Percentiles rank a stretch among this genome's conserved stretches.
Conservation (phyloP, 306 rosid genomes). For the Sicyos baderoa region DNA sequence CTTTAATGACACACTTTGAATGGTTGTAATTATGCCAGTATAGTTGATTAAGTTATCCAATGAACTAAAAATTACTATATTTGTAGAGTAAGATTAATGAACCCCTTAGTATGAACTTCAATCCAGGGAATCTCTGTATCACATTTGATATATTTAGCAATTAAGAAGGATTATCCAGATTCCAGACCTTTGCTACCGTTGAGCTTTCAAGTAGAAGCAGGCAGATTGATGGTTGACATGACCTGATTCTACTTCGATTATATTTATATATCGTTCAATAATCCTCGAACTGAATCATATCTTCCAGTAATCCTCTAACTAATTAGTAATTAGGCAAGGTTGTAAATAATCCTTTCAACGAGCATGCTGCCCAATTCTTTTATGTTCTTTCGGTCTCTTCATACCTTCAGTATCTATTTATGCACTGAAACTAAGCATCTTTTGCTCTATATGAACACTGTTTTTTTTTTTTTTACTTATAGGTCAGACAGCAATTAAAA, state of each 20-base stretch:
- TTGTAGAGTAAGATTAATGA: neutral
- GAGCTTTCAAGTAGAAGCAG: neutral
- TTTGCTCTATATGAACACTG: neutral
- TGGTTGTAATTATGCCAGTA: neutral
- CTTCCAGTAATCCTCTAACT: no score
- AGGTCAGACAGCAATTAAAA: constrained; percentile 76
- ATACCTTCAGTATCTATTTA: neutral
- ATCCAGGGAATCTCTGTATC: neutral
- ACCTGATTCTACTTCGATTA: neutral
- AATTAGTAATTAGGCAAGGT: no score
- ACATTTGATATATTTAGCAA: neutral
- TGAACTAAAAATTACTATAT: neutral
- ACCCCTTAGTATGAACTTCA: neutral
- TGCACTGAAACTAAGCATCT: neutral
- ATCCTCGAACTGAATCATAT: neutral
- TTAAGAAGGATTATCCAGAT: neutral
- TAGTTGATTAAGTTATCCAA: neutral
- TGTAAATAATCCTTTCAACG: neutral
- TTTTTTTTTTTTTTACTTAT: constrained; percentile 27
- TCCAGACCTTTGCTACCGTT: neutral
- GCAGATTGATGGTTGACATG: neutral
- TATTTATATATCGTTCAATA: neutral
- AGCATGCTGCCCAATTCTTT: neutral
- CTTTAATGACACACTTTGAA: neutral
- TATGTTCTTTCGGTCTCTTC: no score